Evolutionary conservation across 208 protist genomes (phyloP).

Genomic region (Crithidia expoeki): DNA sequence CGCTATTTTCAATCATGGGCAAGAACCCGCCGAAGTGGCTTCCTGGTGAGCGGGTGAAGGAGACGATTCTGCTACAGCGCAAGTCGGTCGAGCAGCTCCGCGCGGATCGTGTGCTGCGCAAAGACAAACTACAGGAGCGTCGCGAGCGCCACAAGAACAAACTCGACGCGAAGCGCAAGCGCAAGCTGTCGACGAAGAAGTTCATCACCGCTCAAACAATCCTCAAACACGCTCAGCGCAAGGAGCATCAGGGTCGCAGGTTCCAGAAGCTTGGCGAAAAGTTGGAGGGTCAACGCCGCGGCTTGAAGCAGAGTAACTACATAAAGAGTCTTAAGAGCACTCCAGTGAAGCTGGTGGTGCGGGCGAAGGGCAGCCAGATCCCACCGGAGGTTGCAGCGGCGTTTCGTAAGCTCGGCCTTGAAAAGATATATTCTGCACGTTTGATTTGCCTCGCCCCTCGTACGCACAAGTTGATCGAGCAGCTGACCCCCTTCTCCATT

Average conservation of each 20-base stretch:
- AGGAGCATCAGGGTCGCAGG: constrained; percentile 59
- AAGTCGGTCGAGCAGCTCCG: constrained; percentile 91
- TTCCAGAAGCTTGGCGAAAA: constrained; percentile 89
- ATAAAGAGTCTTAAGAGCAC: constrained; percentile 46
- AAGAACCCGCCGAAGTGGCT: constrained; percentile 92
- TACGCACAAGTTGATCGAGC: constrained; percentile 73
- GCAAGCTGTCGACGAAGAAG: constrained; percentile 83
- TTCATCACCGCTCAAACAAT: constrained; percentile 88
- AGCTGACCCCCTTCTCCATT: constrained; percentile 81
- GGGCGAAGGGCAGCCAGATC: constrained; percentile 81
- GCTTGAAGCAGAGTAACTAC: constrained; percentile 38
- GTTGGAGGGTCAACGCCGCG: constrained; percentile 49
- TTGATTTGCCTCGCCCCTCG: constrained; percentile 60
- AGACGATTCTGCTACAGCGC: constrained; percentile 90
- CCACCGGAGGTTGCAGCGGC: constrained; percentile 73
- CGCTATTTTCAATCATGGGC: no score
- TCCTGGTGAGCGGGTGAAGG: constrained; percentile 90
- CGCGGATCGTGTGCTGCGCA: constrained; percentile 81
- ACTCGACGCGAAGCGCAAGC: constrained; percentile 85
- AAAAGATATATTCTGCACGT: constrained; percentile 82
- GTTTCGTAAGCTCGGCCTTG: constrained; percentile 65
- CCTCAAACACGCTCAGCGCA: constrained; percentile 82
- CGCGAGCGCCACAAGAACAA: constrained; percentile 83
- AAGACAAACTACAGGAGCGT: constrained; percentile 81
- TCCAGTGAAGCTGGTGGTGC: constrained; percentile 73